Evolutionary conservation across 2,329 filamentous ascomycete genomes (phyloP).

Genomic region (Tolypocladium pustulatum): DNA sequence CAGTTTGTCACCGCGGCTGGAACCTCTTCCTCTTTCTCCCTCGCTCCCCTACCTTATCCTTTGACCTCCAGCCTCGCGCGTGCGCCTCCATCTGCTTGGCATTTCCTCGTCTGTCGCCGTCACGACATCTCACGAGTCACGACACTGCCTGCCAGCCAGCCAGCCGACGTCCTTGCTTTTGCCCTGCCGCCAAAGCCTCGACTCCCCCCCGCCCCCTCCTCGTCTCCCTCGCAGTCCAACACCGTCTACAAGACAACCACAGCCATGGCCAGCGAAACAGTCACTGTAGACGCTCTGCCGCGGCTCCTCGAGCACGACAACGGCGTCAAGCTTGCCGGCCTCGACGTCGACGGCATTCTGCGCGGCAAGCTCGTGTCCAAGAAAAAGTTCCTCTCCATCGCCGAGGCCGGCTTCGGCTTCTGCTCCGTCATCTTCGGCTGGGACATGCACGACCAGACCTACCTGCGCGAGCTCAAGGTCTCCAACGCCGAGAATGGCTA

Average conservation of each 20-base stretch:
- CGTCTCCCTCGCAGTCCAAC: neutral
- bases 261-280: slow-evolving; percentile 2
- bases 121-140: neutral
- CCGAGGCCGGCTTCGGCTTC: slow-evolving; percentile 77
- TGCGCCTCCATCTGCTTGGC: neutral
- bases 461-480: slow-evolving; percentile 73
- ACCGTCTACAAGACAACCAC: neutral
- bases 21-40: neutral
- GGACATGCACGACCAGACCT: slow-evolving; percentile 95
- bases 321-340: slow-evolving; percentile 77
- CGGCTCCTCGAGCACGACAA: slow-evolving; percentile 58
- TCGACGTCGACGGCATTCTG: slow-evolving; percentile 79
- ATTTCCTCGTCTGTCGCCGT: neutral
- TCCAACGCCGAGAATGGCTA: slow-evolving; percentile 90
- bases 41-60: neutral
- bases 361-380: slow-evolving; percentile 88
- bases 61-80: neutral
- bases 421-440: slow-evolving; percentile 92
- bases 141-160: neutral
- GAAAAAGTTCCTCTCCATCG: slow-evolving; percentile 81
- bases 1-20: neutral
- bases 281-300: slow-evolving; percentile 57
- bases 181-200: neutral
- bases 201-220: neutral
- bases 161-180: neutral